A percentile compares a stretch with the other conserved stretches of the same genome.
phyloP scores from a whole-genome alignment of 1,284 basidiomycete genomes.

The Peniophora sp. region DNA sequence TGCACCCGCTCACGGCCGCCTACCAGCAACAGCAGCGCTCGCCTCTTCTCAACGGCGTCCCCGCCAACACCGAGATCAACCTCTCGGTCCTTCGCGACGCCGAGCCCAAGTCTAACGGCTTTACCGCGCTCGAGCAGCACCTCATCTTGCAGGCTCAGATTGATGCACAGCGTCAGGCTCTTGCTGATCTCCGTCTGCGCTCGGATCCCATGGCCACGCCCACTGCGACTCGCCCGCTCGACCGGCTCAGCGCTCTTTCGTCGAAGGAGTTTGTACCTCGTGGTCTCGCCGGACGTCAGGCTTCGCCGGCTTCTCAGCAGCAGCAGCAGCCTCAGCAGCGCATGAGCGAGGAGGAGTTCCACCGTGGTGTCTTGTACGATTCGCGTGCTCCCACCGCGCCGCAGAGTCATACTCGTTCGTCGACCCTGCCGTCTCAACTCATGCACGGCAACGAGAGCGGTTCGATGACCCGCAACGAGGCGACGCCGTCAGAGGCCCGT shows the following conservation, averaged over 20 bases:
- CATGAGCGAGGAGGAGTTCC: conserved; percentile 30
- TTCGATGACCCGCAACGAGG: background rate
- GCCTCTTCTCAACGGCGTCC: background rate
- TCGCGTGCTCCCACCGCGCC: background rate
- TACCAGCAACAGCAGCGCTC: conserved; percentile 3
- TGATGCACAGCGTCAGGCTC: conserved; percentile 14
- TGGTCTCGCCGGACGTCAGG: conserved; percentile 4
- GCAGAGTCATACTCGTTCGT: conserved; percentile 12
- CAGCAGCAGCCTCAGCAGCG: conserved; percentile 15
- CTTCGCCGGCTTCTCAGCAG: conserved; percentile 1
- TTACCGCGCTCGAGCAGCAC: conserved; percentile 60
- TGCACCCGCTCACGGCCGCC: conserved; percentile 10
- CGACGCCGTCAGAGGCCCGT: conserved; percentile 4
- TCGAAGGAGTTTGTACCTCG: conserved; percentile 14
- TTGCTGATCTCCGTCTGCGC: background rate
- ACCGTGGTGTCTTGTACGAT: conserved; percentile 11
- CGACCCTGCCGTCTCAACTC: conserved; percentile 13
- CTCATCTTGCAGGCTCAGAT: conserved; percentile 56
- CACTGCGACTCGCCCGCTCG: conserved; percentile 5
- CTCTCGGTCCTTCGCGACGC: conserved; percentile 12
- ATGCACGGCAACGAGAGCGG: conserved; percentile 7
- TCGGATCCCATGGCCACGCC: conserved; percentile 4
- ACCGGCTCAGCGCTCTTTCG: conserved; percentile 6
- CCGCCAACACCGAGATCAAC: conserved; percentile 10
- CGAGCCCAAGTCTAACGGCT: conserved; percentile 34